Base-by-base conservation (phyloP, 2,329 filamentous ascomycete species). In the Trichoderma sp. region DNA sequence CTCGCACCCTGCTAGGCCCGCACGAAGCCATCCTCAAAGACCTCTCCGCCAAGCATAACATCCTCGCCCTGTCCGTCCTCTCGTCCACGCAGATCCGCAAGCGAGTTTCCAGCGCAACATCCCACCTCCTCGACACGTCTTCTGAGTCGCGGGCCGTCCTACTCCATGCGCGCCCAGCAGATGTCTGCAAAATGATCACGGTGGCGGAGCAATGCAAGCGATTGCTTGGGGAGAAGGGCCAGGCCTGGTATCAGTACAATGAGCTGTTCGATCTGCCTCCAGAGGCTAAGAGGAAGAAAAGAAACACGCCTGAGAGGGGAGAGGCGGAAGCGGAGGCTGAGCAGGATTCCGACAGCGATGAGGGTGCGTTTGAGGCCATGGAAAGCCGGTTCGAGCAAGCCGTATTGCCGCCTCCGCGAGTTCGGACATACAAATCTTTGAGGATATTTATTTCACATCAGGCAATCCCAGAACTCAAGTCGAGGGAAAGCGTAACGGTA, bases 201-300 rank as follows among this genome's bases (percentile, higher is more conserved):
- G 84, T 92, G 54, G 83, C 84, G 53, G 90, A 93, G 77, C 88
- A 91, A 42, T 84, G 83, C 67, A 90, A 90, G 76, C 80, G 84
- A 45, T 80, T 87, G 56, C 77, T 90, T 63, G 78, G 73, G 35
- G 80, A 82, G 60, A 77, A 80, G 48, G 81, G 80, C 4, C 80
- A 79, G 68, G 71, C 78, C 57, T 87, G 84, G 82, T 86, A 79
- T 68, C 86, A 87, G 75, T 88, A 87, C 76, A 88, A 88, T 69
- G 80, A 84, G 64, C 77, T 88, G 13, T 86, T 85, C 72, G 82
- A 85, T 69, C 78, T 83, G 19, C 79, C 79, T 29, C 70, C 76
- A 10, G 78, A 74, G 67, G 70, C 70, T 25, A 57, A 27, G 13
- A 48, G 67, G 3, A 57, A 67, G 32, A 52, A 34, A 32, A 54